Conservation (phyloP, 1,284 basidiomycete species). For the Peniophora sp. region DNA sequence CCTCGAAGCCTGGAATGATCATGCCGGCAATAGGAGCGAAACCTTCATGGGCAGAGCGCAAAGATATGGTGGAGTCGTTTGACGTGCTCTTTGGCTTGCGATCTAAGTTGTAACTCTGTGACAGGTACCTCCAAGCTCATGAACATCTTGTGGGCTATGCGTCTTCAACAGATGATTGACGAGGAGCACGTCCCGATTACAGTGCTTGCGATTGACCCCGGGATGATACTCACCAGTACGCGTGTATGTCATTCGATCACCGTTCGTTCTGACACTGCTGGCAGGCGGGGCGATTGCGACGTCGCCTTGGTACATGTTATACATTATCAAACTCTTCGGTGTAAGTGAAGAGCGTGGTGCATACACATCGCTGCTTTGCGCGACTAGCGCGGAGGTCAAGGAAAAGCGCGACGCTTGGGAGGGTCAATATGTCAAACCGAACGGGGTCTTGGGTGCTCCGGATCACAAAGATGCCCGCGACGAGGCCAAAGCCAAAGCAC, state of each 20-base stretch:
- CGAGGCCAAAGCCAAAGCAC: conserved; percentile 30
- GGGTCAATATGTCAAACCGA: conserved; percentile 35
- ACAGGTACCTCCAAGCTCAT: conserved; percentile 27
- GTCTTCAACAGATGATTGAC: conserved; percentile 20
- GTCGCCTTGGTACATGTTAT: conserved; percentile 13
- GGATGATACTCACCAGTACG: conserved; percentile 32
- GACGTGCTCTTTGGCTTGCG: conserved; percentile 30
- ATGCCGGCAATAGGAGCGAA: too few species aligned
- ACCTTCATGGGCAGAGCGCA: too few species aligned
- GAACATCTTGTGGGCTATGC: conserved; percentile 18
- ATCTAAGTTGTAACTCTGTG: neutral
- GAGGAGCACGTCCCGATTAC: conserved; percentile 21
- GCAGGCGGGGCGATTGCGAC: conserved; percentile 6
- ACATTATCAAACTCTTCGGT: conserved; percentile 21
- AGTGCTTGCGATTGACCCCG: conserved; percentile 27
- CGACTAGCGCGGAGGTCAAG: conserved; percentile 30
- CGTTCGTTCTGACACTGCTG: neutral
- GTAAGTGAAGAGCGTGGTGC: conserved; percentile 31
- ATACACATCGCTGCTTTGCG: conserved; percentile 37
- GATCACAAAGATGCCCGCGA: conserved; percentile 21
- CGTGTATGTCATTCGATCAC: neutral
- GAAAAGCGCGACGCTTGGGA: conserved; percentile 31
- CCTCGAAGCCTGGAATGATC: too few species aligned
- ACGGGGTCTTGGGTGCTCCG: conserved; percentile 21
- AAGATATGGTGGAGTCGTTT: conserved; percentile 14